Conservation (phyloP, 768 basidiomycete species). For the Leccinum truebloodii region DNA sequence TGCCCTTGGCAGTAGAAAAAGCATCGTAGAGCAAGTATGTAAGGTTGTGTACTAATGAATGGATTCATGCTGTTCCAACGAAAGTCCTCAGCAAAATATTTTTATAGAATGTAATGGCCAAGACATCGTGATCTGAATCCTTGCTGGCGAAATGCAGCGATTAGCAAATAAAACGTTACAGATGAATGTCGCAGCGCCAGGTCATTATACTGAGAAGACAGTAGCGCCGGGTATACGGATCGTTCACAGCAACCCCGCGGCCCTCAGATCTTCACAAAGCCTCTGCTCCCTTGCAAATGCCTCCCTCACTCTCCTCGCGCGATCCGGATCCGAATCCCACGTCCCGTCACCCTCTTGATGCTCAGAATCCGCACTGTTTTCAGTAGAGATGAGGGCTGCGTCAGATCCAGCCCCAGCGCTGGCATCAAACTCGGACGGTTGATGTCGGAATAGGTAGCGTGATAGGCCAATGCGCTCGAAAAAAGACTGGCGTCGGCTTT, state of each 20-base stretch:
- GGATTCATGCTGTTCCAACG: not conserved
- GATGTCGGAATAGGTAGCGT: conserved; percentile 13
- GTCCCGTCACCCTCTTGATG: conserved; percentile 32
- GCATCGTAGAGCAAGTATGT: not conserved
- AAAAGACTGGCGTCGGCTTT: conserved; percentile 28
- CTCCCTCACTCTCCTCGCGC: conserved; percentile 43
- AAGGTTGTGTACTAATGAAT: conserved; percentile 10
- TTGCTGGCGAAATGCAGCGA: conserved; percentile 7
- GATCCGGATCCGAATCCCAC: conserved; percentile 44
- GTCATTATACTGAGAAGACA: conserved; percentile 5
- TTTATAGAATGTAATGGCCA: conserved; percentile 13
- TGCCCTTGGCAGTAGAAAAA: conserved; percentile 1
- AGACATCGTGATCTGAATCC: conserved; percentile 9
- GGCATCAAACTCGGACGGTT: conserved; percentile 12
- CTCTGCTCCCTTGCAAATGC: conserved; percentile 56
- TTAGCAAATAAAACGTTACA: conserved; percentile 26
- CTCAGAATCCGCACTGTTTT: conserved; percentile 31
- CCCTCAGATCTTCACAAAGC: conserved; percentile 59
- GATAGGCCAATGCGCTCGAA: conserved; percentile 32
- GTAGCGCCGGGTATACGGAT: conserved; percentile 3
- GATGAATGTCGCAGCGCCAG: not conserved
- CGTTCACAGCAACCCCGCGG: conserved; percentile 61
- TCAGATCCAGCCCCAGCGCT: conserved; percentile 10
- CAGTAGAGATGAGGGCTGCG: conserved; percentile 12
- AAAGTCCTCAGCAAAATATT: conserved; percentile 2